Evolutionary conservation across 2,329 filamentous ascomycete species (phyloP).

Genomic region (Periconia sp.): DNA sequence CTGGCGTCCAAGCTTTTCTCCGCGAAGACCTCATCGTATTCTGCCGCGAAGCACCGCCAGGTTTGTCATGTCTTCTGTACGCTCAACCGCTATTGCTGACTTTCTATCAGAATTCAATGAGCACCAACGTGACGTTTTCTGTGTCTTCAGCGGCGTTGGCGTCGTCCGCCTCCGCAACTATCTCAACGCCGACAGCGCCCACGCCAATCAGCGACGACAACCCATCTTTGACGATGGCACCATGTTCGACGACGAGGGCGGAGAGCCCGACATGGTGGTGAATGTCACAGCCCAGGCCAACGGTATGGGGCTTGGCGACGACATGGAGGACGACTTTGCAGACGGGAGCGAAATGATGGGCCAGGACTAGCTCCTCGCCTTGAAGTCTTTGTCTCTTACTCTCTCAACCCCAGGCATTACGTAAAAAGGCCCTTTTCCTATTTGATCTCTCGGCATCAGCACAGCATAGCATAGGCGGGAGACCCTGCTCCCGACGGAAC

Average conservation of each 20-base stretch:
- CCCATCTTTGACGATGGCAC: constrained; percentile 35
- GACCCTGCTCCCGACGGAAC: too few relatives aligned
- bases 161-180: constrained; percentile 79
- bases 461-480: too few relatives aligned
- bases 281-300: constrained; percentile 44
- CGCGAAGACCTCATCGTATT: constrained; percentile 82
- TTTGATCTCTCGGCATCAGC: too few relatives aligned
- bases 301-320: constrained; percentile 50
- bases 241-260: constrained; percentile 34
- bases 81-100: neutral
- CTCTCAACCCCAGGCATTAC: neutral
- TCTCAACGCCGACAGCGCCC: constrained; percentile 64
- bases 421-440: too few relatives aligned
- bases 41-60: constrained; percentile 82
- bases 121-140: constrained; percentile 94
- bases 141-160: constrained; percentile 91
- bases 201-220: constrained; percentile 18
- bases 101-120: constrained; percentile 79
- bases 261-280: constrained; percentile 41
- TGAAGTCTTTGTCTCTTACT: neutral
- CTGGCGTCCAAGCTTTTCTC: constrained; percentile 89
- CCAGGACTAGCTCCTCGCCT: constrained; percentile 20
- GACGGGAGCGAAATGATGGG: constrained; percentile 54
- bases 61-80: constrained; percentile 49
- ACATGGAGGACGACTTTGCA: constrained; percentile 51